phyloP scores from a whole-genome alignment of 2,329 filamentous ascomycete species.

The Chalaropsis ovoidea region DNA sequence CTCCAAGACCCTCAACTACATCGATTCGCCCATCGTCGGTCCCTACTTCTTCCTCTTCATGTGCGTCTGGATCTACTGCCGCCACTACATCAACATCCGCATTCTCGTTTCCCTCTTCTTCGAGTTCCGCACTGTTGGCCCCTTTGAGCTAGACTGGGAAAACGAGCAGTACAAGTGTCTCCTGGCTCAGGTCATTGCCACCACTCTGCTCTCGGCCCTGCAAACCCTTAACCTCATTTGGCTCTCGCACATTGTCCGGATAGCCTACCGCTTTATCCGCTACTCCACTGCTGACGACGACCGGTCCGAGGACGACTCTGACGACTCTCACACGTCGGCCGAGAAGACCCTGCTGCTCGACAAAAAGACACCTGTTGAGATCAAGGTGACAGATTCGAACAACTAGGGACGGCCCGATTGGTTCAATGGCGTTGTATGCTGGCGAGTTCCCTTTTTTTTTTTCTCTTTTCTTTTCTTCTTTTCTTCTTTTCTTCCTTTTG shows the following conservation, averaged over 20 bases:
- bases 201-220: slow-evolving; percentile 52
- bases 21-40: slow-evolving; percentile 65
- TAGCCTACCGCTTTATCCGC: slow-evolving; percentile 59
- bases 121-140: slow-evolving; percentile 63
- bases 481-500: not conserved
- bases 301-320: slow-evolving; percentile 58
- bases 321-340: slow-evolving; percentile 37
- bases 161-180: slow-evolving; percentile 67
- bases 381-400: slow-evolving; percentile 18
- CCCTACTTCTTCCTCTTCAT: slow-evolving; percentile 83
- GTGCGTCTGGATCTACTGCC: slow-evolving; percentile 75
- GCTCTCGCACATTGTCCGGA: slow-evolving; percentile 67
- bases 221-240: slow-evolving; percentile 74
- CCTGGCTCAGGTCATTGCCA: slow-evolving; percentile 58
- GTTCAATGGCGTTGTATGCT: not conserved
- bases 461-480: not conserved
- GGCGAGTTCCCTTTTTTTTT: slow-evolving; percentile 7
- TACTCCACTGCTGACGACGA: slow-evolving; percentile 57
- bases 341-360: slow-evolving; percentile 27
- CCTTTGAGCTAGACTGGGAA: slow-evolving; percentile 67
- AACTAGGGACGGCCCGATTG: slow-evolving; percentile 5
- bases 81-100: slow-evolving; percentile 71
- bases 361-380: slow-evolving; percentile 26
- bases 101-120: slow-evolving; percentile 68
- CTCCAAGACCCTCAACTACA: slow-evolving; percentile 84